phyloP scores from a whole-genome alignment of 306 rosid species.

The Fragaria iinumae region DNA sequence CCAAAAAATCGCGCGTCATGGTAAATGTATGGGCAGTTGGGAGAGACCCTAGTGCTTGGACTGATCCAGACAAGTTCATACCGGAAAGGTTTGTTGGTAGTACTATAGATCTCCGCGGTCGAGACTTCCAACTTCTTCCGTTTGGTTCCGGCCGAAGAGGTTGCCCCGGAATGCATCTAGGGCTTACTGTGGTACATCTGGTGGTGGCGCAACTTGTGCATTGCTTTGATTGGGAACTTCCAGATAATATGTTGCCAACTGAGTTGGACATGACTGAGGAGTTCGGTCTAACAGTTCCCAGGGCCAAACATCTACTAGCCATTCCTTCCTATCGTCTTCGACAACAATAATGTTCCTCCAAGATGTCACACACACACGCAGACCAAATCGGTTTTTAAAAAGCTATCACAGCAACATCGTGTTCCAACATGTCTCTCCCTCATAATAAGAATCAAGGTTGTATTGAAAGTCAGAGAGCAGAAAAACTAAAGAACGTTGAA shows the following conservation, averaged over 20 bases:
- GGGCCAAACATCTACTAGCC: constrained; percentile 32
- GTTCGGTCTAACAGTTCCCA: constrained; percentile 30
- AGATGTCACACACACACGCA: not conserved
- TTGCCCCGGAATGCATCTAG: constrained; percentile 36
- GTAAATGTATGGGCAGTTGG: constrained; percentile 35
- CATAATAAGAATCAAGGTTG: too few relatives aligned
- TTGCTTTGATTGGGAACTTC: constrained; percentile 43
- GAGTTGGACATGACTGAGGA: constrained; percentile 41
- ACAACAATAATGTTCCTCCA: not conserved
- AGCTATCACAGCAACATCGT: too few relatives aligned
- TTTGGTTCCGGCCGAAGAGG: constrained; percentile 43
- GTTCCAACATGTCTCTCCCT: too few relatives aligned
- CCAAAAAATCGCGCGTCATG: constrained; percentile 31
- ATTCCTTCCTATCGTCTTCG: constrained; percentile 30
- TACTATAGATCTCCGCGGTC: constrained; percentile 28
- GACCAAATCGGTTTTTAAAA: too few relatives aligned
- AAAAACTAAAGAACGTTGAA: too few relatives aligned
- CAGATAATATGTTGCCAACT: constrained; percentile 22
- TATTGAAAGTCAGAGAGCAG: too few relatives aligned
- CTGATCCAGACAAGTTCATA: constrained; percentile 29
- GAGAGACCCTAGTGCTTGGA: constrained; percentile 34
- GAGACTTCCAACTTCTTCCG: constrained; percentile 35
- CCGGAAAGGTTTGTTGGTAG: constrained; percentile 33
- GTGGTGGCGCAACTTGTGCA: constrained; percentile 40
- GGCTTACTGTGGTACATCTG: constrained; percentile 20